Evolutionary conservation across 352 stramenopile genomes (phyloP).

Genomic region (Saprolegnia diclina): DNA sequence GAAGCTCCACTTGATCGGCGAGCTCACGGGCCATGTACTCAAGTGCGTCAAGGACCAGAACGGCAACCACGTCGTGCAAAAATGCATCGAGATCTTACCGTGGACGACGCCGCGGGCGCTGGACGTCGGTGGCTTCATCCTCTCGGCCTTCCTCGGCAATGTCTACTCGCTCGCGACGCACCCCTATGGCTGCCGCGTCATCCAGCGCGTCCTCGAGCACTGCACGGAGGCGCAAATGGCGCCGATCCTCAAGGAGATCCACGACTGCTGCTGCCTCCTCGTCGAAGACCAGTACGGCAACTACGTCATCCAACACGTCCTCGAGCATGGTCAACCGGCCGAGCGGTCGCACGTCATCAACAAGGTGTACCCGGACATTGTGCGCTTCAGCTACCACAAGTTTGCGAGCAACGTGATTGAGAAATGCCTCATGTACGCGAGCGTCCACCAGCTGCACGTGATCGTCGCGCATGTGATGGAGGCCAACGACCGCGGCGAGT

Average conservation of each 20-base stretch:
- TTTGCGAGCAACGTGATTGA: constrained; percentile 96
- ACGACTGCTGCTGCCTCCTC: constrained; percentile 77
- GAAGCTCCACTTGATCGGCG: constrained; percentile 66
- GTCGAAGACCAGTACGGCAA: constrained; percentile 98
- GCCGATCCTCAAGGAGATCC: constrained; percentile 92
- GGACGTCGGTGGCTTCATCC: constrained; percentile 96
- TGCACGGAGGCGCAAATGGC: constrained; percentile 88
- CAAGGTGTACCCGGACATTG: constrained; percentile 80
- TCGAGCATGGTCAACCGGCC: constrained; percentile 88
- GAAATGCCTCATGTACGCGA: constrained; percentile 88
- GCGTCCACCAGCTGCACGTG: constrained; percentile 66
- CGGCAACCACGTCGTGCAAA: constrained; percentile 99
- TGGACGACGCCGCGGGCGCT: constrained; percentile 47
- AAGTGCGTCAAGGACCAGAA: constrained; percentile 97
- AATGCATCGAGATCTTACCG: constrained; percentile 88
- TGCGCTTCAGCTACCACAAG: constrained; percentile 92
- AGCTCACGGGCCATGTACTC: constrained; percentile 76
- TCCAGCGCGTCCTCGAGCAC: constrained; percentile 97
- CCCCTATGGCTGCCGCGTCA: constrained; percentile 97
- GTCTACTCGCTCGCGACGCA: constrained; percentile 90
- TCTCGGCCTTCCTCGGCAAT: constrained; percentile 92
- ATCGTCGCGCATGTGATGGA: constrained; percentile 76
- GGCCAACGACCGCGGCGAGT: constrained; percentile 65
- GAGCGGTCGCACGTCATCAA: constrained; percentile 79
- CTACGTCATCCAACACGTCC: constrained; percentile 98